phyloP scores from a whole-genome alignment of 1,284 basidiomycete genomes.

The Caloboletus firmus region DNA sequence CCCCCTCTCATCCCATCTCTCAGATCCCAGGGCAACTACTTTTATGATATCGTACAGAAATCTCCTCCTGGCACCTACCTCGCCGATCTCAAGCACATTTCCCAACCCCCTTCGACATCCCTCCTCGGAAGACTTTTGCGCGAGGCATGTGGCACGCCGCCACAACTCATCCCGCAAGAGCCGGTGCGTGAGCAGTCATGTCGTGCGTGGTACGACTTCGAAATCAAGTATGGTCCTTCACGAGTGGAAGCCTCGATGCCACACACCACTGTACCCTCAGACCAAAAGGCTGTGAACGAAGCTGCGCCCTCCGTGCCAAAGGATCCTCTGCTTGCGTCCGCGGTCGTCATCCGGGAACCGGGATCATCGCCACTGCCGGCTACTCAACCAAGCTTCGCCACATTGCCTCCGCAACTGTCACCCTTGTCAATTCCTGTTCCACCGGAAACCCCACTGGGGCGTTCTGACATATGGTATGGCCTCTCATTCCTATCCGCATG shows the following conservation, averaged over 20 bases:
- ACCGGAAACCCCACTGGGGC: background rate
- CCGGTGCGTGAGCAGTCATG: background rate
- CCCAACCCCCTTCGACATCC: background rate
- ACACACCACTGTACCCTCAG: background rate
- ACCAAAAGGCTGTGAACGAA: background rate
- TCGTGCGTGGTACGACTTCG: background rate
- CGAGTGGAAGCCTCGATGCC: background rate
- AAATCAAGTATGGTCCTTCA: background rate
- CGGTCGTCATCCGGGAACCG: background rate
- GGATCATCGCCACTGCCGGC: background rate
- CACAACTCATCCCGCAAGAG: background rate
- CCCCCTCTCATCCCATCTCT: background rate
- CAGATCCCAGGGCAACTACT: conserved; percentile 3
- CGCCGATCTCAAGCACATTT: background rate
- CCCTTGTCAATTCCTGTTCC: background rate
- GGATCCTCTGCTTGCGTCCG: background rate
- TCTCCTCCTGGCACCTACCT: background rate
- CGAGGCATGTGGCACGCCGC: conserved; percentile 2
- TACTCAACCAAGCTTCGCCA: background rate
- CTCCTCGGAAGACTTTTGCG: conserved; percentile 5
- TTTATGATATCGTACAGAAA: background rate
- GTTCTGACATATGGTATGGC: background rate
- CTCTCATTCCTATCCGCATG: background rate
- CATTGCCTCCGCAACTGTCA: background rate
- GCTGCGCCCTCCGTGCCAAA: background rate